Base-by-base conservation (phyloP, 495 filamentous ascomycete genomes). In the Aspergillus nanangensis region DNA sequence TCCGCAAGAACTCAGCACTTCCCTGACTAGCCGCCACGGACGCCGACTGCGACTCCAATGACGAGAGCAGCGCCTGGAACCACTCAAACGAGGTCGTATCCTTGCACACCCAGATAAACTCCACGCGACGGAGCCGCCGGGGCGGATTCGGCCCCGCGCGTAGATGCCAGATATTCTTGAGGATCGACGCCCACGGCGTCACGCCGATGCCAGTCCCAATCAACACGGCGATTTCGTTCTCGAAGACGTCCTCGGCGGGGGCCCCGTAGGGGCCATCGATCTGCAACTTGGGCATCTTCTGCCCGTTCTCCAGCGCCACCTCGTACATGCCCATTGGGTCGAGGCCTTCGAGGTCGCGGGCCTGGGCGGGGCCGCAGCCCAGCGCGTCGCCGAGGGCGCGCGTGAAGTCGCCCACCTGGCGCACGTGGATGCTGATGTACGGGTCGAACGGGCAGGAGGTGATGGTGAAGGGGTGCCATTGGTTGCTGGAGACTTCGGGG, bases 391-490 rank as follows among this genome's bases (percentile, higher is more conserved):
- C 94, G 11, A 98, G 79, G 1, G 80, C 79, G 45, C 81, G 82
- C 11, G 94, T 98, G 66, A 93, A 98, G 64, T 98, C 93, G 44
- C 93, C 93, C 8, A 97, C 90, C 75, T 97, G 93, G 38, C 92
- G 87, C 47, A 98, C 82, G 61, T 98, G 93, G 18, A 98, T 78
- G 41, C 87, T 93, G 58, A 97, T 78, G 66, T 98, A 96, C 2
- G 86, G 83, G 53, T 99, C 93, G 57, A 87, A 90, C 19, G 94
- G 93, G 66, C 94, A 97, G 40, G 94, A 97, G 9, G 93, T 99
- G 70, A 99, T 99, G 62, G 93, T 99, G 65, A 97, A 99, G 13
- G 93, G 93, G 67, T 99, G 93, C 93, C 93, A 99, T 71, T 99
- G 92, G 51, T 84, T 82, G 46, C 71, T 78, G 42, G 88, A 94